These are phyloP conservation scores for Violaceomyces palustris DNA, from an alignment of 1,284 basidiomycete genomes.

Conservation along the genomic window DNA sequence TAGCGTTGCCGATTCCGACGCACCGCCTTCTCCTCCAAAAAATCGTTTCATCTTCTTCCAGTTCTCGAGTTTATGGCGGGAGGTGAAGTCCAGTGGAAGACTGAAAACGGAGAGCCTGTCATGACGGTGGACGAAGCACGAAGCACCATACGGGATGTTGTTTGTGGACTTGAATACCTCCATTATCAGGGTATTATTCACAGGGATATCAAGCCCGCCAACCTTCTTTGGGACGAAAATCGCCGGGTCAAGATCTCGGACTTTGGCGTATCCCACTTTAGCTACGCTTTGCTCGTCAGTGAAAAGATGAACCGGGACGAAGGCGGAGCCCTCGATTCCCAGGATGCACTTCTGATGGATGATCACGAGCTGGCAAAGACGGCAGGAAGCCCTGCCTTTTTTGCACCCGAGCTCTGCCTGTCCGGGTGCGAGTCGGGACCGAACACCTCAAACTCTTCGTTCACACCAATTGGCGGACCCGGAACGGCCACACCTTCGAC, in stretches of 20 bases:
- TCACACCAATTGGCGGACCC: too few species aligned
- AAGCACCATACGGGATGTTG: slow-evolving; percentile 82
- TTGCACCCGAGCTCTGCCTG: slow-evolving; percentile 85
- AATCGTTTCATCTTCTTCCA: slow-evolving; percentile 54
- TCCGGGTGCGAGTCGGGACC: slow-evolving; percentile 46
- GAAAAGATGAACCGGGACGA: slow-evolving; percentile 1
- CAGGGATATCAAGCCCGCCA: slow-evolving; percentile 97
- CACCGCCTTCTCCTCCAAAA: background rate
- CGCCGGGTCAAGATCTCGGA: slow-evolving; percentile 89
- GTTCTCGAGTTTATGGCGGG: slow-evolving; percentile 94
- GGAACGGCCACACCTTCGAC: too few species aligned
- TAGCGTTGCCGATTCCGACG: too few species aligned
- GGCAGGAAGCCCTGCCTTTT: slow-evolving; percentile 95
- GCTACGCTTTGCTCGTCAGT: slow-evolving; percentile 60
- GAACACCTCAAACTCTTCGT: too few species aligned
- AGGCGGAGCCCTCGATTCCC: slow-evolving; percentile 34
- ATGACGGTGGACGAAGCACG: slow-evolving; percentile 77
- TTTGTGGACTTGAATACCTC: slow-evolving; percentile 87
- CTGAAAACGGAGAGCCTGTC: slow-evolving; percentile 58
- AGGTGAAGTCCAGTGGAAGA: slow-evolving; percentile 86
- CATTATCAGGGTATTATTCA: slow-evolving; percentile 98
- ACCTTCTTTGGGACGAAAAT: slow-evolving; percentile 79
- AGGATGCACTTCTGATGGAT: slow-evolving; percentile 64
- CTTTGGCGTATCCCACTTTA: slow-evolving; percentile 95
- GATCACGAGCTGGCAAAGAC: slow-evolving; percentile 84